Conservation (phyloP, 495 filamentous ascomycete genomes). For the Podospora comata region DNA sequence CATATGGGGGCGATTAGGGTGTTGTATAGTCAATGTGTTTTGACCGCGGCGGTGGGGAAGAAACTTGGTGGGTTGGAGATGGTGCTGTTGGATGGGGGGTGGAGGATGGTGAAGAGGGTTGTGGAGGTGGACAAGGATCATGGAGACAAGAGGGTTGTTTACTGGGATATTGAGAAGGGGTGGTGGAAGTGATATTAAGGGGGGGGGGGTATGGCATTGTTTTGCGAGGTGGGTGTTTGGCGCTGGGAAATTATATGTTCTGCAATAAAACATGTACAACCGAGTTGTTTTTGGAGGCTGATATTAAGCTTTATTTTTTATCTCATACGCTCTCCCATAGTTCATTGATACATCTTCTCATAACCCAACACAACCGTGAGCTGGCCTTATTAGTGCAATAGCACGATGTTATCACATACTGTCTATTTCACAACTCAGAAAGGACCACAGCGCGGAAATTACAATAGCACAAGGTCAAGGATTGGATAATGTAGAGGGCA, state of each 20-base stretch:
- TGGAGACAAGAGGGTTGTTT: slow-evolving; percentile 1
- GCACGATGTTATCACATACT: too few species aligned
- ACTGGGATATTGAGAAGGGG: slow-evolving; percentile 7
- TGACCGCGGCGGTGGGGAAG: slow-evolving; percentile 23
- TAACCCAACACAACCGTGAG: too few species aligned
- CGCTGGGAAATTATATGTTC: not conserved
- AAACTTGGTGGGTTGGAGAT: slow-evolving; percentile 26
- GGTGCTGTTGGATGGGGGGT: slow-evolving; percentile 19
- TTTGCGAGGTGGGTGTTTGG: not conserved
- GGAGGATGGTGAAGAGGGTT: slow-evolving; percentile 17
- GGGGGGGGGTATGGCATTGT: not conserved
- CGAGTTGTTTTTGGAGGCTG: not conserved
- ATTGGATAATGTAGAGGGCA: too few species aligned
- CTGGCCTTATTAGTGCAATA: too few species aligned
- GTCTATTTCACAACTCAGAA: too few species aligned
- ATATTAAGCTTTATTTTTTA: too few species aligned
- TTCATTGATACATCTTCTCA: too few species aligned
- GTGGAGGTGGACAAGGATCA: slow-evolving; percentile 12
- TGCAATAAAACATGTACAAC: not conserved
- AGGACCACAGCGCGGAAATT: too few species aligned
- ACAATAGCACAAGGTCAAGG: too few species aligned
- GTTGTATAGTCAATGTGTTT: slow-evolving; percentile 20
- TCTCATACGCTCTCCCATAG: too few species aligned
- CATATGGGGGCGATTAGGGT: slow-evolving; percentile 31
- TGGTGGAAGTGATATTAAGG: slow-evolving; percentile 7